Base-by-base conservation (phyloP, 257 asterid species). In the Penstemon eatonii region DNA sequence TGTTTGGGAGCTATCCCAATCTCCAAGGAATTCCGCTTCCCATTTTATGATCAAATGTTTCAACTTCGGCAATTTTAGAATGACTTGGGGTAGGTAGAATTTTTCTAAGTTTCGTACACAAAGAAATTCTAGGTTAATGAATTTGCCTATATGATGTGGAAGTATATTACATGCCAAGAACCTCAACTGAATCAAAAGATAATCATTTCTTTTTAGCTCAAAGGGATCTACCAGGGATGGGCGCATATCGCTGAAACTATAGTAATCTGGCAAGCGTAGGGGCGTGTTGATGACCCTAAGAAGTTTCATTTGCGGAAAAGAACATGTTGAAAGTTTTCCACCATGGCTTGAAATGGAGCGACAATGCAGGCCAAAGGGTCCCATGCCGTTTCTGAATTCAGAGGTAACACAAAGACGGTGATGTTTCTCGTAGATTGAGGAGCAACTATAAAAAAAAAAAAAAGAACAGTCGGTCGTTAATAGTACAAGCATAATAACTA, bases 61-160 rank as follows among this genome's bases (percentile, higher is more conserved):
- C 66, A 74, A 58, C 38, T 55, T 68, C 39, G 4, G 40, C 66
- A 74, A 44, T 13, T 45, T 46, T 63, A 59, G 40, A 19, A 75
- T 44, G 33, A 5, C 11, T 3, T n/a, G 13, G 54, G 71, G 67
- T 39, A 68, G 10, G 9, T 36, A 3, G 25, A 63, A 15, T 19
- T 13, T 8, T 0, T 13, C 2, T n/a, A 4, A 0, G 50, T 52
- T 40, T 4, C 50, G 4, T 9, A 62, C 6, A 42, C 13, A 5
- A 56, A 75, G 64, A 49, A 65, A 51, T 64, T 68, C 61, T 0
- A 74, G 65, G 58, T 68, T 68, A 6, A 40, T 8, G 4, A 69
- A 61, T 5, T n/a, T 57, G 50, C 9, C 41, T 49, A 64, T 36
- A 3, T 68, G 56, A 4, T 49, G 6, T 13, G 56, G 51, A 3